Base-by-base conservation (phyloP, 2,329 filamentous ascomycete species). In the Penicillium sp. region DNA sequence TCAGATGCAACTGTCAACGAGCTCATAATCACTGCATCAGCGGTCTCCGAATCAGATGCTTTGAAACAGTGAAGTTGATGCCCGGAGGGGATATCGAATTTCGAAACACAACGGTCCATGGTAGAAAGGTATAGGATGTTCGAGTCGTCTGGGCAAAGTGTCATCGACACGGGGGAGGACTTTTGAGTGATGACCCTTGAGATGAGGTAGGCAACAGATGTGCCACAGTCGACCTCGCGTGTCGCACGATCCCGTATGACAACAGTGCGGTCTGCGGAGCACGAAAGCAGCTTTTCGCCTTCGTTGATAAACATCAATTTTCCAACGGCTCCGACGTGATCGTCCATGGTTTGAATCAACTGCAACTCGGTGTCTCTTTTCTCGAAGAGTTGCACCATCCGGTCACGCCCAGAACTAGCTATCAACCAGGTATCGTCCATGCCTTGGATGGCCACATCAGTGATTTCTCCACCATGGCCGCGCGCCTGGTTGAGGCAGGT, bases 351-450 rank as follows among this genome's bases (percentile, higher is more conserved):
- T 72, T 99, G 94, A 50, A 96, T 84, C 55, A 97, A 83, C 56
- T 89, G 84, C 72, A 95, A 88, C 3, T 74, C 75, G 2, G 85
- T 82, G 13, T 74, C 78, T 1, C 76, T 75, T 24, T 80, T 79
- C 58, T 84, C 81, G 70, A 97, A 97, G n/a, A 99, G 78, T 71
- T 99, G 94, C 1, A 93, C 85, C n/a, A 89, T 96, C 49, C 94
- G 87, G 74, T 99, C 94, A 62, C 94, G 84, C 35, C 91, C 90
- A 69, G 89, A 92, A 11, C 88, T 92, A 18, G 90, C 93, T 64
- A 97, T 80, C 44, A 96, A 78, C 35, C 85, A 82, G 45, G 78
- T 80, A 1, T 82, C 78, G 1, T 82, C 79, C 43, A 81, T 80
- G 63, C 90, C 84, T 65, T 86, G 85, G 5, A 95, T 80, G 20